Evolutionary conservation across 1,284 basidiomycete genomes (phyloP), one percentile per base, ranked within the genome.

Genomic region (Phlebopus sp.): DNA sequence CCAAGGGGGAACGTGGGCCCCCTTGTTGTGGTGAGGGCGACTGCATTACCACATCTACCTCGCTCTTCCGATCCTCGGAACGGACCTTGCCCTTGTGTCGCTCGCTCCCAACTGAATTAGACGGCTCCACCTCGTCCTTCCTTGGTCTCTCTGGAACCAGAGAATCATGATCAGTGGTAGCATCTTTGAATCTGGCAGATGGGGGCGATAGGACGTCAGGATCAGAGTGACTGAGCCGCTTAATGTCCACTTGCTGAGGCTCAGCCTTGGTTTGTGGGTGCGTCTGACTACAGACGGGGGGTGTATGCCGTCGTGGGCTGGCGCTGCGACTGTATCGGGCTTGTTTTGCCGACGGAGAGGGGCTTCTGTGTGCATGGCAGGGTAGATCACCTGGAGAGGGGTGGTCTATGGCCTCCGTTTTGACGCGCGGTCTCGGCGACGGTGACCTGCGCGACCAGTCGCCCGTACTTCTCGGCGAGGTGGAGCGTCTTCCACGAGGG

Each of bases 391-490:
- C 52, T 19, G 52, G 34, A 32, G 38, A 38, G 37, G 38, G 44
- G 18, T 37, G 15, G 30, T 59, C 49, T 23, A 15, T 27, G n/a
- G 34, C 46, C 42, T 64, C 61, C 5, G 35, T 46, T 17, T 44
- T 56, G 21, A 31, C 37, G 27, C 56, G 50, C 51, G 63, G 39
- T 52, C 51, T 2, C 35, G 57, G 45, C 0, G 62, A 63, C 3
- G 27, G 27, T 2, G 59, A 62, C 50, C 49, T 59, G 9, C 56
- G 58, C 36, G 59, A 64, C 44, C 58, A 51, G 46, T 47, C 57
- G 23, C 52, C 62, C 4, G 19, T 39, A 32, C 59, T 61, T 50
- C 34, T 44, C 3, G 59, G 57, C n/a, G 63, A 62, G 15, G 37
- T 43, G 18, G 62, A 62, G 6, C 56, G 61, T 19, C 59, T 48